Percentiles rank a stretch among this genome's conserved stretches.
phyloP scores from a whole-genome alignment of 768 basidiomycete genomes.

The Leccinellum rugosiceps region DNA sequence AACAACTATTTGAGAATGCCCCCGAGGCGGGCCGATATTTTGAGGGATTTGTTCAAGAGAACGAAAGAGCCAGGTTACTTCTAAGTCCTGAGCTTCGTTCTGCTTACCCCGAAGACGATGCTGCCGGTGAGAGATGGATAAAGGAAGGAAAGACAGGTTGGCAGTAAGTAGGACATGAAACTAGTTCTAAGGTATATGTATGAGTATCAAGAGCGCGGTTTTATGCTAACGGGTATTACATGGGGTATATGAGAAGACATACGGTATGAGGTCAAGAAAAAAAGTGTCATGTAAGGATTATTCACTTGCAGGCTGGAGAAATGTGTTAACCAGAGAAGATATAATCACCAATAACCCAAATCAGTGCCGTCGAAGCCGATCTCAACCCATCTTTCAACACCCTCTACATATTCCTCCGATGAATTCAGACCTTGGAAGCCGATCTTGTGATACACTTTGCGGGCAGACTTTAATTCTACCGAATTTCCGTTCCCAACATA shows the following conservation, averaged over 20 bases:
- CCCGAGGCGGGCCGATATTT: constrained; percentile 36
- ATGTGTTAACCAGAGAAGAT: background rate
- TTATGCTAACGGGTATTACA: background rate
- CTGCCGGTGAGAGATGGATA: constrained; percentile 35
- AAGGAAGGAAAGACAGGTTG: constrained; percentile 12
- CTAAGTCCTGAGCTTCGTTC: constrained; percentile 40
- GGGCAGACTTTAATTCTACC: constrained; percentile 39
- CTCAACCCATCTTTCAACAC: constrained; percentile 57
- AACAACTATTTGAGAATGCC: constrained; percentile 24
- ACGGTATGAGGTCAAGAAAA: background rate
- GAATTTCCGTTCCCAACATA: constrained; percentile 62
- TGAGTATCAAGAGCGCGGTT: background rate
- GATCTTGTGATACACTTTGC: constrained; percentile 56
- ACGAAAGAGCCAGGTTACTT: constrained; percentile 36
- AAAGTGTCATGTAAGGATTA: background rate
- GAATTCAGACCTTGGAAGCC: constrained; percentile 58
- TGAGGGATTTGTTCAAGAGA: constrained; percentile 28
- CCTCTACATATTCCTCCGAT: constrained; percentile 33
- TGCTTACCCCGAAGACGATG: constrained; percentile 49
- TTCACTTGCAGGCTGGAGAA: background rate
- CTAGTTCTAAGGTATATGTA: constrained; percentile 1
- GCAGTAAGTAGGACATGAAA: background rate
- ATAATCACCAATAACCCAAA: constrained; percentile 70
- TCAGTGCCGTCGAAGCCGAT: constrained; percentile 51
- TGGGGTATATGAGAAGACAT: background rate